phyloP scores from a whole-genome alignment of 2,329 filamentous ascomycete genomes.

The Trichoderma aggressivum region DNA sequence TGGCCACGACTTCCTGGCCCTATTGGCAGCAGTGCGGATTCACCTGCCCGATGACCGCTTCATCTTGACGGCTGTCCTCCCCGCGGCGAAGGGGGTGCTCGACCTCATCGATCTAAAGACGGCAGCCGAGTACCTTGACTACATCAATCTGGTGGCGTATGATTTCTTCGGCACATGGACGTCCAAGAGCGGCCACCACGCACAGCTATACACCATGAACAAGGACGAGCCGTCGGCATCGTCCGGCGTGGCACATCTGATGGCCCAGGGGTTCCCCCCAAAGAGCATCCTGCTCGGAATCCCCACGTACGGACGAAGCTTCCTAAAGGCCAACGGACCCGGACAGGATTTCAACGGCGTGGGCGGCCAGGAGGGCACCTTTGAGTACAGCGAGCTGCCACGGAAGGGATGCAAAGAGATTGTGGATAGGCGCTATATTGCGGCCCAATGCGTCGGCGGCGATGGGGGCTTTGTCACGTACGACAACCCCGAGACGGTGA shows the following conservation, averaged over 20 bases:
- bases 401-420: constrained; percentile 58
- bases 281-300: constrained; percentile 73
- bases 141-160: constrained; percentile 77
- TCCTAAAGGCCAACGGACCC: constrained; percentile 61
- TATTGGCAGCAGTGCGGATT: constrained; percentile 64
- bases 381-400: constrained; percentile 72
- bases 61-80: constrained; percentile 68
- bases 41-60: constrained; percentile 67
- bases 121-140: constrained; percentile 65
- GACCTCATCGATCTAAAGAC: constrained; percentile 64
- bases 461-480: constrained; percentile 78
- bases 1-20: constrained; percentile 65
- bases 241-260: constrained; percentile 62
- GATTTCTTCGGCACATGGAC: constrained; percentile 75
- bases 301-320: constrained; percentile 72
- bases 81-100: constrained; percentile 63
- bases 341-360: constrained; percentile 57
- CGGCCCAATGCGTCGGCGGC: constrained; percentile 68
- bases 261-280: constrained; percentile 62
- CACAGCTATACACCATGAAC: constrained; percentile 64
- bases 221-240: constrained; percentile 64
- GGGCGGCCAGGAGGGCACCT: constrained; percentile 64
- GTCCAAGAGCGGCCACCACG: constrained; percentile 66
- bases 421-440: constrained; percentile 63
- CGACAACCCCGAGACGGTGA: constrained; percentile 73